Base-by-base conservation (phyloP, 2,329 filamentous ascomycete species). In the Beauveria brongniartii region DNA sequence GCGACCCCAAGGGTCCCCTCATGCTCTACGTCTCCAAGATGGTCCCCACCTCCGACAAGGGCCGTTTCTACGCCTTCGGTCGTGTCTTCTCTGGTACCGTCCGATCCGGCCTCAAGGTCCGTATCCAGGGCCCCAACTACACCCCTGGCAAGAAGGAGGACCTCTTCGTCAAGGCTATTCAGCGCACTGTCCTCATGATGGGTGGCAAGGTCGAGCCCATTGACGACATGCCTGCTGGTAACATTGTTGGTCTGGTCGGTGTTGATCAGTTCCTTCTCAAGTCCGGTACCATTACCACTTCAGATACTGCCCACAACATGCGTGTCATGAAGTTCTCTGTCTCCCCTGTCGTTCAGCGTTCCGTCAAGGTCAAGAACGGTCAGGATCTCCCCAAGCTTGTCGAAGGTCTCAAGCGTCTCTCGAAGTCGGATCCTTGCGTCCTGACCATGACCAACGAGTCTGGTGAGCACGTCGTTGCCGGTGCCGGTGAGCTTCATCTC, bases 291-390 rank as follows among this genome's bases (percentile, higher is more conserved):
- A 90, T 99, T 72, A 96, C 92, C 80, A 97, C 93, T 77, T 88
- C 85, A 76, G 94, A 99, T 70, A 95, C 91, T 68, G 93, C 94
- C 77, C 94, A 99, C 89, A 99, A 99, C 89, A 83, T 99, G 74
- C 97, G 97, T 89, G 94, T 99, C 82, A 99, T 99, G 94, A 97
- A 97, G 86, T 99, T 99, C 90, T 99, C 94, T 75, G 94, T 99
- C 77, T 97, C 94, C 64, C 94, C 94, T 72, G 94, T 99, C 81
- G 94, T 99, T 69, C 93, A 90, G 82, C 93, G 93, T 71, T 96
- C 94, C 79, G 94, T 99, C 74, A 91, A 97, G 82, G 93, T 97
- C 84, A 97, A 97, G 91, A 99, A 99, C 82, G 94, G 94, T 74
- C 92, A 96, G 83, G 94, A 99, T 85, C 88, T 99, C 67, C 94